Evolutionary conservation across 2,329 filamentous ascomycete species (phyloP).

Genomic region (Raffaelea deltoideospora): DNA sequence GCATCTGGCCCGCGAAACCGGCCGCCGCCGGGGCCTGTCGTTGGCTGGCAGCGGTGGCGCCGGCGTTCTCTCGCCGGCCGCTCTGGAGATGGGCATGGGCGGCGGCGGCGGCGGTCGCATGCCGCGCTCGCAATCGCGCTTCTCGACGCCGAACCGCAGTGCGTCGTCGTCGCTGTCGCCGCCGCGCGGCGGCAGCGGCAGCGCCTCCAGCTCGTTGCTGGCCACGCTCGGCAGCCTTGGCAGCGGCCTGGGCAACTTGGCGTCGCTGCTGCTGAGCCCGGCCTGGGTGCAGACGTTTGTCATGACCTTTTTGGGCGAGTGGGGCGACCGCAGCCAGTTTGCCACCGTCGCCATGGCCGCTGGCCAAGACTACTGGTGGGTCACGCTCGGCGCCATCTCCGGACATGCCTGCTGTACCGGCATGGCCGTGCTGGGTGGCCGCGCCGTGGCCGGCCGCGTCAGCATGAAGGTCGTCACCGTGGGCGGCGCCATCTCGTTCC

Average conservation of each 20-base stretch:
- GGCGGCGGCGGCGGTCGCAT: slow-evolving; percentile 32
- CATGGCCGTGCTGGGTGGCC: slow-evolving; percentile 78
- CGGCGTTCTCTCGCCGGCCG: slow-evolving; percentile 49
- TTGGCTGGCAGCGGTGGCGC: slow-evolving; percentile 38
- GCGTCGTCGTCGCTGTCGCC: slow-evolving; percentile 68
- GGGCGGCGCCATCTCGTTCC: slow-evolving; percentile 78
- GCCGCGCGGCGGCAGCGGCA: slow-evolving; percentile 34
- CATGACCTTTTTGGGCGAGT: slow-evolving; percentile 98
- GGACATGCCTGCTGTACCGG: slow-evolving; percentile 86
- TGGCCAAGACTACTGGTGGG: slow-evolving; percentile 98
- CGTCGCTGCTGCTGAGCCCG: slow-evolving; percentile 76
- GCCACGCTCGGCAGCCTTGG: slow-evolving; percentile 37
- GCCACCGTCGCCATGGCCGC: slow-evolving; percentile 98
- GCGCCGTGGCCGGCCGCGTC: slow-evolving; percentile 83
- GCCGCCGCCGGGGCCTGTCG: slow-evolving; percentile 36
- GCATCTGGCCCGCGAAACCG: slow-evolving; percentile 52
- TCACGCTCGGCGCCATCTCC: slow-evolving; percentile 72
- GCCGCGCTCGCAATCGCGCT: slow-evolving; percentile 56
- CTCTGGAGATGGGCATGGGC: slow-evolving; percentile 65
- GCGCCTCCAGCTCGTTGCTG: slow-evolving; percentile 25
- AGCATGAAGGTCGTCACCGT: slow-evolving; percentile 93
- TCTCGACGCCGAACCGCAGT: slow-evolving; percentile 68
- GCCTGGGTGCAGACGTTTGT: slow-evolving; percentile 98
- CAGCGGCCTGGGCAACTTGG: slow-evolving; percentile 67
- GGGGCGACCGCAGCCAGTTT: slow-evolving; percentile 95